Evolutionary conservation across 106 monocot species (phyloP).

Genomic region (Gastrodia elata): DNA sequence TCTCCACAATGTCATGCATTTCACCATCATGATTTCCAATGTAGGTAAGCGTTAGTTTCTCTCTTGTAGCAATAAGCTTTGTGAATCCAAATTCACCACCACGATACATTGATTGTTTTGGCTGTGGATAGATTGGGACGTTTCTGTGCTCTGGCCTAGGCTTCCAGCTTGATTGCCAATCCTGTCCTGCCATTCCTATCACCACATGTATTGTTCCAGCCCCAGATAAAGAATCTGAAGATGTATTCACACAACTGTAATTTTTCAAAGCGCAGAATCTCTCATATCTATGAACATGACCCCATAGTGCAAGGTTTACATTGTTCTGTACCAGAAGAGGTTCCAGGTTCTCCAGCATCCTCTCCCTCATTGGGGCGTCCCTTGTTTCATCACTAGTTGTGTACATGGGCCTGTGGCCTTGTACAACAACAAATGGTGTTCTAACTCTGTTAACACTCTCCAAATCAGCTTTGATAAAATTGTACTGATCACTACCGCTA

Average conservation of each 20-base stretch:
- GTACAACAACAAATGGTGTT: conserved; percentile 82
- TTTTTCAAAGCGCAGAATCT: conserved; percentile 85
- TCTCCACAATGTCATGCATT: conserved; percentile 72
- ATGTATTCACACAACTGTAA: conserved; percentile 39
- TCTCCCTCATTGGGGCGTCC: conserved; percentile 55
- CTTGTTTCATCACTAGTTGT: conserved; percentile 72
- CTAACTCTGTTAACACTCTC: conserved; percentile 58
- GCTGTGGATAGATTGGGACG: conserved; percentile 68
- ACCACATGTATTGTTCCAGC: conserved; percentile 67
- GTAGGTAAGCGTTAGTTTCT: conserved; percentile 69
- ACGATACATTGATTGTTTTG: conserved; percentile 65
- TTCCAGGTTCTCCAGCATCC: conserved; percentile 63
- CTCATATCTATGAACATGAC: conserved; percentile 97
- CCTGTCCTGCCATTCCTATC: conserved; percentile 95
- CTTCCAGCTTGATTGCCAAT: conserved; percentile 85
- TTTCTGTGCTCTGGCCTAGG: conserved; percentile 63
- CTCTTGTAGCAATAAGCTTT: conserved; percentile 68
- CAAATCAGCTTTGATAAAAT: conserved; percentile 74
- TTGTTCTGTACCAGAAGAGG: conserved; percentile 72
- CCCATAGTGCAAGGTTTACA: conserved; percentile 93
- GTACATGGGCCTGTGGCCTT: conserved; percentile 98
- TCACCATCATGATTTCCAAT: conserved; percentile 89
- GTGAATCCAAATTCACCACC: conserved; percentile 94
- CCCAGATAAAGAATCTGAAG: conserved; percentile 17
- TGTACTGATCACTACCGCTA: conserved; percentile 71